Conservation (phyloP, 2,329 filamentous ascomycete genomes). For the Nemania sp. region DNA sequence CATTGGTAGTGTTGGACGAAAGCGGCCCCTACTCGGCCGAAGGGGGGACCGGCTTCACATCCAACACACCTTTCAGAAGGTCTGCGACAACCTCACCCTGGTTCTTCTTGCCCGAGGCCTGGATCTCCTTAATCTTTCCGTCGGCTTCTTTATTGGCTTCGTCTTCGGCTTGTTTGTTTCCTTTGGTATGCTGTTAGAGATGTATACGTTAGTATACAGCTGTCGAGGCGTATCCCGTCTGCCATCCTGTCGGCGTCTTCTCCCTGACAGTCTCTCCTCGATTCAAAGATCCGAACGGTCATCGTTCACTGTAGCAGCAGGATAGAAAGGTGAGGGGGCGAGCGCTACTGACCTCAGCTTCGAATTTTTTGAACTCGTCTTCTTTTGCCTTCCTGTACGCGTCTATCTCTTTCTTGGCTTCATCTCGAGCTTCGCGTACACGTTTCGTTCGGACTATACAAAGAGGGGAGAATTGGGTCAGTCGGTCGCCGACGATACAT, state of each 20-base stretch:
- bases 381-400: slow-evolving; percentile 92
- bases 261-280: background rate
- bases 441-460: slow-evolving; percentile 84
- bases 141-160: slow-evolving; percentile 86
- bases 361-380: slow-evolving; percentile 93
- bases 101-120: slow-evolving; percentile 81
- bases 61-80: slow-evolving; percentile 85
- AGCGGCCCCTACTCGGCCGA: slow-evolving; percentile 43
- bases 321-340: background rate
- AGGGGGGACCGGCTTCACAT: slow-evolving; percentile 77
- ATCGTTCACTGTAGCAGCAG: background rate
- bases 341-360: slow-evolving; percentile 68
- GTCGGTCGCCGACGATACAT: slow-evolving; percentile 5
- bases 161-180: slow-evolving; percentile 83
- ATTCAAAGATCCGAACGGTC: background rate
- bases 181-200: slow-evolving; percentile 81
- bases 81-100: slow-evolving; percentile 85
- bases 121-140: slow-evolving; percentile 83
- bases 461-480: slow-evolving; percentile 41
- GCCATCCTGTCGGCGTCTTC: background rate
- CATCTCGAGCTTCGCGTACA: slow-evolving; percentile 94
- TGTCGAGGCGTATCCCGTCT: background rate
- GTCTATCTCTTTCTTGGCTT: slow-evolving; percentile 98
- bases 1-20: background rate
- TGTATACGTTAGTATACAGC: slow-evolving; percentile 22